Percentiles rank a stretch among this genome's conserved stretches.
Conservation (phyloP, 2,329 filamentous ascomycete genomes). For the Pseudofabraea citricarpa region DNA sequence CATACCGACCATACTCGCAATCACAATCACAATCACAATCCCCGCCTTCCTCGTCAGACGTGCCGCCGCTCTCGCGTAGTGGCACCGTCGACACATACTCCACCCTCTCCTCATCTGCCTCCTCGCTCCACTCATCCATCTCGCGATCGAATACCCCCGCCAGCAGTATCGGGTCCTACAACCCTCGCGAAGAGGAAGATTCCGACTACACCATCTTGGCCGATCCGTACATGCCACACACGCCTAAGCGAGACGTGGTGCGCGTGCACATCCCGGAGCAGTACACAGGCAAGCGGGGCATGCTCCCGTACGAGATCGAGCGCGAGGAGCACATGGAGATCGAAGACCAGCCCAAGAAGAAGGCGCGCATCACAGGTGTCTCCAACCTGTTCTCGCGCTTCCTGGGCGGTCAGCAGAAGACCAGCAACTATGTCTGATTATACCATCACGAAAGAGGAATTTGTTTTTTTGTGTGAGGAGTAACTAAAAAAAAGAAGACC, state of each 20-base stretch:
- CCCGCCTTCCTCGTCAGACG: constrained; percentile 29
- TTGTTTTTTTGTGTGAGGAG: no score
- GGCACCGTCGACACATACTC: constrained; percentile 24
- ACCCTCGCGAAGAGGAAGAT: constrained; percentile 16
- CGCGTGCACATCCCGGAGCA: constrained; percentile 19
- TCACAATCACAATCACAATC: constrained; percentile 19
- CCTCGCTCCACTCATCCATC: constrained; percentile 25
- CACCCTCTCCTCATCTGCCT: constrained; percentile 25
- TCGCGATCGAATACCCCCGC: constrained; percentile 27
- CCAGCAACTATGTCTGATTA: constrained; percentile 1
- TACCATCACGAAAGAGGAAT: no score
- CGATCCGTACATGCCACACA: constrained; percentile 5
- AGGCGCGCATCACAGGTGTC: constrained; percentile 9
- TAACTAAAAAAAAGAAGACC: no score
- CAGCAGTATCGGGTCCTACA: constrained; percentile 27
- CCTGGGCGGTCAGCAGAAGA: constrained; percentile 7
- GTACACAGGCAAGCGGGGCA: constrained; percentile 14
- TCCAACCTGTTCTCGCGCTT: constrained; percentile 22
- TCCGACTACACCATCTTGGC: constrained; percentile 8
- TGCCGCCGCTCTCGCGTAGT: constrained; percentile 29
- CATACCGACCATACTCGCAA: constrained; percentile 1
- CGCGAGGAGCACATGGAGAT: constrained; percentile 17
- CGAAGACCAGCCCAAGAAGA: constrained; percentile 14
- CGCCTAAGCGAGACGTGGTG: constrained; percentile 19
- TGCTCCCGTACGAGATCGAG: constrained; percentile 28